phyloP scores from a whole-genome alignment of 1,284 basidiomycete genomes.

The Apiotrichum laibachii region DNA sequence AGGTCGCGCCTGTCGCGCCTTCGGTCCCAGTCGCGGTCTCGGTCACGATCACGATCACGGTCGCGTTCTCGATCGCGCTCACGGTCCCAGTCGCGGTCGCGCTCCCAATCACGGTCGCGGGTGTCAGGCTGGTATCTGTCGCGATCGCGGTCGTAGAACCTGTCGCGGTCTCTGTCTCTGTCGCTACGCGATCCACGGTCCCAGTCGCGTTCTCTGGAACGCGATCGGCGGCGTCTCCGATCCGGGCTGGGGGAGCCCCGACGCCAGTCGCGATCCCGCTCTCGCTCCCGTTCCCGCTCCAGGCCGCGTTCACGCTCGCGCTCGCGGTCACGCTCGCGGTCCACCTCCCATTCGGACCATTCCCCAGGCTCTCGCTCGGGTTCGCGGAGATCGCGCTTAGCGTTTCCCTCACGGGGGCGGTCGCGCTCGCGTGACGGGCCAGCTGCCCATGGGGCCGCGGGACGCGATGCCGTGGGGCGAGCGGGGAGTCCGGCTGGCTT shows the following conservation, averaged over 20 bases:
- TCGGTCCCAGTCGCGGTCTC: neutral
- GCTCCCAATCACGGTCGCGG: slow-evolving; percentile 2
- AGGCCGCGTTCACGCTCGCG: slow-evolving; percentile 4
- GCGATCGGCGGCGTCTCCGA: slow-evolving; percentile 9
- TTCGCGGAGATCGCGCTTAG: too few relatives aligned
- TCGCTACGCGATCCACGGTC: slow-evolving; percentile 8
- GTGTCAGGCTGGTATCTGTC: neutral
- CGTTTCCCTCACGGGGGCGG: too few relatives aligned
- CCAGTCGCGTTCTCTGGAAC: slow-evolving; percentile 8
- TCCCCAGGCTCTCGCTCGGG: too few relatives aligned
- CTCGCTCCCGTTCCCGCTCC: neutral
- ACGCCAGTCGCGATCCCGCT: neutral
- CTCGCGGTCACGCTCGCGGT: neutral
- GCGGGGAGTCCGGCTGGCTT: too few relatives aligned
- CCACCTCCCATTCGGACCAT: neutral
- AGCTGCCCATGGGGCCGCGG: neutral
- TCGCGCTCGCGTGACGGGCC: neutral
- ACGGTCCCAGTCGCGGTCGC: slow-evolving; percentile 11
- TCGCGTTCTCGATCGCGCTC: slow-evolving; percentile 3
- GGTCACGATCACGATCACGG: neutral
- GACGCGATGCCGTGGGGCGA: neutral
- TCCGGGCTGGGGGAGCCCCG: slow-evolving; percentile 2
- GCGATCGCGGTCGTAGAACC: neutral
- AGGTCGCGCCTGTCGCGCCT: neutral
- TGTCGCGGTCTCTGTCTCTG: neutral